phyloP scores from a whole-genome alignment of 1,139 yeast species.

The Debaryomyces psychrophilus region DNA sequence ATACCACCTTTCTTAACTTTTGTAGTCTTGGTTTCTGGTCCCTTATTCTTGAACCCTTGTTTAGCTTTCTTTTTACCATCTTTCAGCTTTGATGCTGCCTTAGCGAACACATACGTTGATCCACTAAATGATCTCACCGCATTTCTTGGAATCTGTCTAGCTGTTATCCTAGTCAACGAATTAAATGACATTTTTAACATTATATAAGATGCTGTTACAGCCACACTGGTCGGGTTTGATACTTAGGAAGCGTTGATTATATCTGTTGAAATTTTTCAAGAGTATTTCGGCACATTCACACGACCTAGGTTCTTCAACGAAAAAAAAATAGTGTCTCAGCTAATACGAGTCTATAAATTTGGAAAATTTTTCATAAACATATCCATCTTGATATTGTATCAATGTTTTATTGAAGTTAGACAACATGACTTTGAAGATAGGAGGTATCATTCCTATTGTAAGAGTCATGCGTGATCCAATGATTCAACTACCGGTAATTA shows the following conservation, averaged over 20 bases:
- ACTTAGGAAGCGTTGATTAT: neutral
- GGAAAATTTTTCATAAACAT: conserved; percentile 6
- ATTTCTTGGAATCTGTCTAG: neutral
- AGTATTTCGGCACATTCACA: neutral
- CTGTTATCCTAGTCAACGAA: conserved; percentile 1
- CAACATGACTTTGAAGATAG: conserved; percentile 6
- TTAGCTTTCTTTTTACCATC: conserved; percentile 34
- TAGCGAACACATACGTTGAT: conserved; percentile 19
- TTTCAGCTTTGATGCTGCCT: conserved; percentile 20
- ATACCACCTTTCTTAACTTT: conserved; percentile 46
- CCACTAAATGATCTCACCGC: conserved; percentile 10
- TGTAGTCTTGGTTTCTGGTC: conserved; percentile 17
- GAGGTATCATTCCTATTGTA: conserved; percentile 1
- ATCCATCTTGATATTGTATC: neutral
- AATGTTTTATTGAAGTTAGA: conserved; percentile 2
- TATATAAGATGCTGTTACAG: conserved; percentile 6
- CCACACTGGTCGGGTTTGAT: neutral
- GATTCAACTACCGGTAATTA: neutral
- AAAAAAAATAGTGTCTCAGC: conserved; percentile 5
- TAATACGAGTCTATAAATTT: conserved; percentile 1
- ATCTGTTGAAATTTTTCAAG: conserved; percentile 7
- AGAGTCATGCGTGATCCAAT: conserved; percentile 4
- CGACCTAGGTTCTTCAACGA: neutral
- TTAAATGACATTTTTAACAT: conserved; percentile 5
- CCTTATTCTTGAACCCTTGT: conserved; percentile 28